Base-by-base conservation (phyloP, 1,284 basidiomycete species). In the Mrakiaceae sp. region DNA sequence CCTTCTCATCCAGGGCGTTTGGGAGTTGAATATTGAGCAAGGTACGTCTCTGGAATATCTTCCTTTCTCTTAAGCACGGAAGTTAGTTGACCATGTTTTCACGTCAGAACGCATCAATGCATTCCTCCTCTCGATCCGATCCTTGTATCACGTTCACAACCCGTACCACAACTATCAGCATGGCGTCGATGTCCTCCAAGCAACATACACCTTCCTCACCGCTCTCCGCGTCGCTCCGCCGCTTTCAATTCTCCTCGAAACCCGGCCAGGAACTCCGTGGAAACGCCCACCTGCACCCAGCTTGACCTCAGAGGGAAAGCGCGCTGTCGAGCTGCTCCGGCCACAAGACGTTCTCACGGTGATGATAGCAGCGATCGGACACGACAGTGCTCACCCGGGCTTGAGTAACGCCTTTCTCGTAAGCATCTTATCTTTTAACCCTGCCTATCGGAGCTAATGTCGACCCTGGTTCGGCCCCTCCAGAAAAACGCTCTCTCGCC, bases 101-200 rank as follows among this genome's bases (percentile, higher is more conserved):
- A 16, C 12, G 56, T 53, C 58, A 56, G 77, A 81, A 68, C 84
- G 86, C 77, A 81, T 94, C 69, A 82, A 83, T 42, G 77, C 82
- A 5, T 86, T 94, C 71, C 80, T 95, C 44, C 83, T 84, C 68
- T 89, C 93, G 69, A 82, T 96, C 11, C 83, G 87, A 46, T 83
- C 84, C 48, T 86, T 93, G 64, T 97, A 97, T 73, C 87, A 92
- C 68, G 81, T 83, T 57, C 85, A 87, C 62, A 96, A 96, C 76
- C 87, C 88, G 12, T 97, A 97, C 76, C 93, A 97, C 70, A 97
- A 97, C 73, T 96, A 94, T 73, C 85, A 90, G 66, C 93, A 97
- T 75, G 93, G 92, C 1, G 80, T 95, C 56, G 94, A 97, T 74
- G 94, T 97, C 10, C 82, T 96, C 39, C 93, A 97, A 74, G 92